phyloP scores from a whole-genome alignment of 1,284 basidiomycete genomes.

The Pseudozyma sp. region DNA sequence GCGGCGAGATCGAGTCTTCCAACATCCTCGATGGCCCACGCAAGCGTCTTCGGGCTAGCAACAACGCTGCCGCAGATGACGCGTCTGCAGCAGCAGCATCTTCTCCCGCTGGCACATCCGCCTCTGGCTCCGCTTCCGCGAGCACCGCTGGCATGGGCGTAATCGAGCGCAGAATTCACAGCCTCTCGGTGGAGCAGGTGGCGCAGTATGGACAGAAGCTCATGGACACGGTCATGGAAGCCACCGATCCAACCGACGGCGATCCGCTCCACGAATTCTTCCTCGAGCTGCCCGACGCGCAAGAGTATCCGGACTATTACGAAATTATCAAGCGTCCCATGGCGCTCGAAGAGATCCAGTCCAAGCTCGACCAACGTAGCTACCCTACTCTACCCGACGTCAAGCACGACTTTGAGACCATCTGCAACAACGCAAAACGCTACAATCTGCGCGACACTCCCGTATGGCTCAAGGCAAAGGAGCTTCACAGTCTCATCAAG shows the following conservation, averaged over 20 bases:
- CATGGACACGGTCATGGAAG: slow-evolving; percentile 48
- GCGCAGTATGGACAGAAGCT: slow-evolving; percentile 31
- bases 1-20: slow-evolving; percentile 35
- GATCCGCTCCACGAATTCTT: slow-evolving; percentile 77
- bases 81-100: slow-evolving; percentile 13
- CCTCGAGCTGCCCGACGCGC: slow-evolving; percentile 79
- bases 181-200: slow-evolving; percentile 31
- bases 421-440: slow-evolving; percentile 88
- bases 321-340: slow-evolving; percentile 84
- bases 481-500: slow-evolving; percentile 70
- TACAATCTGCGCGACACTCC: slow-evolving; percentile 88
- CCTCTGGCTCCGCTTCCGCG: not conserved
- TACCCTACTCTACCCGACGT: slow-evolving; percentile 80
- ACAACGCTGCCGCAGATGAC: slow-evolving; percentile 23
- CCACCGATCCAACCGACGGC: slow-evolving; percentile 47
- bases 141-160: slow-evolving; percentile 27
- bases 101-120: slow-evolving; percentile 2
- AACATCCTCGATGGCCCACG: slow-evolving; percentile 54
- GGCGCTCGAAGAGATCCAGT: slow-evolving; percentile 82
- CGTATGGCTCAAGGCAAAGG: slow-evolving; percentile 85
- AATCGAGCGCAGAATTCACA: slow-evolving; percentile 44
- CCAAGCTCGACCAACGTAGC: slow-evolving; percentile 75
- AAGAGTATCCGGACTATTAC: slow-evolving; percentile 92
- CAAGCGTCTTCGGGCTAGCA: slow-evolving; percentile 38
- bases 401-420: slow-evolving; percentile 83